Evolutionary conservation across 805 yeast genomes (phyloP).

Genomic region (Babjeviella inositovora): DNA sequence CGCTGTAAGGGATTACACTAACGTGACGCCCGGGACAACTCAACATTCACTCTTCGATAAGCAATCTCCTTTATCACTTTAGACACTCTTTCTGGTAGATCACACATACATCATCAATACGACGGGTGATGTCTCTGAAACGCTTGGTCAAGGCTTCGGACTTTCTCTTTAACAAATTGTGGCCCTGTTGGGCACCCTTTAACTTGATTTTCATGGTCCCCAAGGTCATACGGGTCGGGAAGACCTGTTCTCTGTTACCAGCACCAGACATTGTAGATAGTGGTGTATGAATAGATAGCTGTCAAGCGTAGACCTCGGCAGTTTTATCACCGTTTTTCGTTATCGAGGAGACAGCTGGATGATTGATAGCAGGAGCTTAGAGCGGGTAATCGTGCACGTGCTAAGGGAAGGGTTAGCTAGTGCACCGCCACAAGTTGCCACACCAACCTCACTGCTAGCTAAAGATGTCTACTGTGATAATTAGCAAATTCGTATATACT

Average conservation of each 20-base stretch:
- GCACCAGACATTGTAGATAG: slow-evolving; percentile 37
- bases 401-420: too few species aligned
- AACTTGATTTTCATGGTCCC: slow-evolving; percentile 89
- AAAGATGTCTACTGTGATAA: too few species aligned
- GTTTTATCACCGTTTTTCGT: slow-evolving; percentile 1
- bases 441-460: too few species aligned
- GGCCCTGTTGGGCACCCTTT: slow-evolving; percentile 96
- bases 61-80: background rate
- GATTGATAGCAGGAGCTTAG: too few species aligned
- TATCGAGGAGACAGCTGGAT: too few species aligned
- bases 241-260: slow-evolving; percentile 84
- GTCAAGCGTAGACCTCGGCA: slow-evolving; percentile 1
- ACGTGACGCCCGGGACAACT: too few species aligned
- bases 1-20: too few species aligned
- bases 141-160: slow-evolving; percentile 95
- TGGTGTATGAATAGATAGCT: background rate
- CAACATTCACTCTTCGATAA: background rate
- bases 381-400: too few species aligned
- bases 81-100: background rate
- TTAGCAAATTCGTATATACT: too few species aligned
- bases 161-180: slow-evolving; percentile 82
- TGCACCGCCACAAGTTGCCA: too few species aligned
- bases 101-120: slow-evolving; percentile 61
- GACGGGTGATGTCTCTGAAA: slow-evolving; percentile 85
- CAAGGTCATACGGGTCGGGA: slow-evolving; percentile 95